phyloP scores from a whole-genome alignment of 352 stramenopile species.

The Globisporangium emineosum region DNA sequence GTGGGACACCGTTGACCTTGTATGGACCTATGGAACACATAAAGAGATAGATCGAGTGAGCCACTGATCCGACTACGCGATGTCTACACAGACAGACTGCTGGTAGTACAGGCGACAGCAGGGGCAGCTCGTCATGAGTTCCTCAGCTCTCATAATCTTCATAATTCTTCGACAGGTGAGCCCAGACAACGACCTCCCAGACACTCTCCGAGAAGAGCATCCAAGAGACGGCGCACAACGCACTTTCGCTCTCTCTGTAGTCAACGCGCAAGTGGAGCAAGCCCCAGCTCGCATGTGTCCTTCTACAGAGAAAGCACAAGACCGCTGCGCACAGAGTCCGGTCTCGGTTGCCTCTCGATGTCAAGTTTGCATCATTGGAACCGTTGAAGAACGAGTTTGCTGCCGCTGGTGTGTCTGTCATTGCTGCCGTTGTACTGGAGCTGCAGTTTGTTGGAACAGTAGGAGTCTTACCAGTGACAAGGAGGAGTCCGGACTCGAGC shows the following conservation, averaged over 20 bases:
- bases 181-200: slow-evolving; percentile 13
- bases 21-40: slow-evolving; percentile 88
- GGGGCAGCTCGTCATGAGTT: slow-evolving; percentile 24
- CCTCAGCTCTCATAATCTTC: slow-evolving; percentile 90
- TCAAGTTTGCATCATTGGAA: slow-evolving; percentile 78
- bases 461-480: slow-evolving; percentile 89
- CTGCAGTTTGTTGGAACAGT: too few relatives aligned
- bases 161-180: slow-evolving; percentile 49
- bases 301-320: slow-evolving; percentile 2
- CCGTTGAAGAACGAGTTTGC: slow-evolving; percentile 8
- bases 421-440: not conserved
- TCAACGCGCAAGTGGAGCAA: slow-evolving; percentile 15
- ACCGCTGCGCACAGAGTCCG: slow-evolving; percentile 11
- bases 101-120: not conserved
- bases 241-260: not conserved
- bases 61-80: not conserved
- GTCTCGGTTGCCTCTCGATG: slow-evolving; percentile 42
- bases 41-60: not conserved
- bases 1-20: slow-evolving; percentile 98
- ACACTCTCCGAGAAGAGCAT: slow-evolving; percentile 7
- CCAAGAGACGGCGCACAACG: slow-evolving; percentile 1
- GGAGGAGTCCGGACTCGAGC: slow-evolving; percentile 94
- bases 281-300: slow-evolving; percentile 8
- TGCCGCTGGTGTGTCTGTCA: not conserved
- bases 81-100: not conserved